These are phyloP conservation scores for Lipomyces yamadae DNA, from an alignment of 805 yeast genomes.

Conservation along the genomic window DNA sequence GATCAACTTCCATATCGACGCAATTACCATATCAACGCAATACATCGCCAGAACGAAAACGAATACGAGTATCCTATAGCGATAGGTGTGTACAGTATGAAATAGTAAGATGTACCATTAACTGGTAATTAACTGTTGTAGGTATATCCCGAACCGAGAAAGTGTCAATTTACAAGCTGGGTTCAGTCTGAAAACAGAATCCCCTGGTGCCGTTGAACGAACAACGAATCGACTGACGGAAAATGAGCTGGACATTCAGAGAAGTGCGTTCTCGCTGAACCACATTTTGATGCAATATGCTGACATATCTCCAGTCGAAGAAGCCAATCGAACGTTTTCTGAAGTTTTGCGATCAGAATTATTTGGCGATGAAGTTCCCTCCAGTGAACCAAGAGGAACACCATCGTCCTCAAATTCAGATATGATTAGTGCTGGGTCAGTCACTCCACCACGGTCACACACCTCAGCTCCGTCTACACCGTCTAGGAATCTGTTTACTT, in stretches of 20 bases:
- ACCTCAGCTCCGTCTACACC: conserved; percentile 44
- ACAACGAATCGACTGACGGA: conserved; percentile 30
- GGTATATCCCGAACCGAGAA: conserved; percentile 85
- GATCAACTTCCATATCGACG: neutral
- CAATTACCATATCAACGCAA: conserved; percentile 1
- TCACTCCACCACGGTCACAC: conserved; percentile 33
- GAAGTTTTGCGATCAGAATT: conserved; percentile 85
- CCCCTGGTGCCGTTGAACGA: conserved; percentile 40
- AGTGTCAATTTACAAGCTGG: conserved; percentile 91
- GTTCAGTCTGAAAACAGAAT: conserved; percentile 59
- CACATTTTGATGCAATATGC: conserved; percentile 7
- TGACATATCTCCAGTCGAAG: conserved; percentile 55
- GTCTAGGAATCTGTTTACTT: conserved; percentile 70
- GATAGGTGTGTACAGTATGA: conserved; percentile 27
- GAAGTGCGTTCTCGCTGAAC: conserved; percentile 39
- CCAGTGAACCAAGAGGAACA: conserved; percentile 42
- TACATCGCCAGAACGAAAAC: conserved; percentile 30
- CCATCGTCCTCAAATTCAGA: conserved; percentile 35
- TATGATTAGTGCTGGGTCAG: conserved; percentile 17
- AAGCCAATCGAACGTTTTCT: conserved; percentile 85
- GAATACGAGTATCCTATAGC: conserved; percentile 23
- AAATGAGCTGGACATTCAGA: conserved; percentile 67
- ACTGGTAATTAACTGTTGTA: neutral
- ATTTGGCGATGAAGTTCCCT: conserved; percentile 84
- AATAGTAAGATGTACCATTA: neutral